phyloP scores from a whole-genome alignment of 805 yeast genomes.

The Pichia scutulata region DNA sequence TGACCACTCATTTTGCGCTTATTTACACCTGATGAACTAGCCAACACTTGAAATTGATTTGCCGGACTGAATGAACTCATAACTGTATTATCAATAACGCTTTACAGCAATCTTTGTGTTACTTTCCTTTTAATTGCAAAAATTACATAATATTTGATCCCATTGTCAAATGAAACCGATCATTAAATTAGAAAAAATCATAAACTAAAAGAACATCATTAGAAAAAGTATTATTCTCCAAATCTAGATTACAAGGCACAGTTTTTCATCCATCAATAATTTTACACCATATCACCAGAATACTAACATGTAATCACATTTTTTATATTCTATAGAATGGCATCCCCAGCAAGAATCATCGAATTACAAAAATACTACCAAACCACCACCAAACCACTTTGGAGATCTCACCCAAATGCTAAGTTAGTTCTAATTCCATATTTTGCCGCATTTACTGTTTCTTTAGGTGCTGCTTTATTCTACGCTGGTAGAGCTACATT shows the following conservation, averaged over 20 bases:
- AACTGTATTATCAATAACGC: too few relatives aligned
- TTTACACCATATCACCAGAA: not conserved
- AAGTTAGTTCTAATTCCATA: constrained; percentile 70
- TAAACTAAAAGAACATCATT: too few relatives aligned
- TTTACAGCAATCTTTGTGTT: too few relatives aligned
- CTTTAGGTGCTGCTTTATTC: constrained; percentile 58
- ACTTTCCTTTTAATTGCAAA: too few relatives aligned
- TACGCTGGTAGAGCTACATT: constrained; percentile 65
- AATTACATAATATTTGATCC: too few relatives aligned
- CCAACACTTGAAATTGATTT: not conserved
- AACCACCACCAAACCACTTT: constrained; percentile 48
- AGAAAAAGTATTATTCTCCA: too few relatives aligned
- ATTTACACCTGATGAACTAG: not conserved
- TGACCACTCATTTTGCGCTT: not conserved
- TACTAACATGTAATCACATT: not conserved
- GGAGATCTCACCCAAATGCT: constrained; percentile 54
- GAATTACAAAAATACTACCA: constrained; percentile 55
- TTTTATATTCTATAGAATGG: not conserved
- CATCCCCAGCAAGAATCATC: constrained; percentile 31
- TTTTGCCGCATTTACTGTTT: constrained; percentile 62
- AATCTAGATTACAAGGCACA: too few relatives aligned
- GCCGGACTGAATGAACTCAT: too few relatives aligned
- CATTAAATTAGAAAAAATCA: too few relatives aligned
- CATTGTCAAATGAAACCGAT: too few relatives aligned
- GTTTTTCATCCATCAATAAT: not conserved